Evolutionary conservation across 805 yeast genomes (phyloP).

Genomic region (Isabelozyma rhagii): DNA sequence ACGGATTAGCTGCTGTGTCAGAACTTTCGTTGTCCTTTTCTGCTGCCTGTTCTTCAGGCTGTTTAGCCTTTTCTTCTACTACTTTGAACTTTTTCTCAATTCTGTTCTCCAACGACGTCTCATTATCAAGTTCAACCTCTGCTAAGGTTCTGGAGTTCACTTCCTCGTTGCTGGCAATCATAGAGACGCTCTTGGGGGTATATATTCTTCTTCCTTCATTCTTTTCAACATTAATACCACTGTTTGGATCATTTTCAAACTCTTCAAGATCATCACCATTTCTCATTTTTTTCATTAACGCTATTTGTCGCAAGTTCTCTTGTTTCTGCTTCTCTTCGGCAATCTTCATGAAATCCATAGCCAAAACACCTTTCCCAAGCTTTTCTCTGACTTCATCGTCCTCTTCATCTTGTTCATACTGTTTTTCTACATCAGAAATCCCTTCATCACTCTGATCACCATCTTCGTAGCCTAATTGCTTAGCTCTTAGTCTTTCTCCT

Average conservation of each 20-base stretch:
- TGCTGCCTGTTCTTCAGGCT: conserved; percentile 6
- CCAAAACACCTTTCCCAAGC: conserved; percentile 85
- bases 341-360: conserved; percentile 92
- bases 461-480: conserved; percentile 65
- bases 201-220: conserved; percentile 82
- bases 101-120: conserved; percentile 43
- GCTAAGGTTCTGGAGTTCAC: conserved; percentile 32
- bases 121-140: conserved; percentile 51
- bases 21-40: conserved; percentile 8
- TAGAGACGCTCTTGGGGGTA: conserved; percentile 57
- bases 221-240: conserved; percentile 46
- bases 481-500: conserved; percentile 72
- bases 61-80: conserved; percentile 10
- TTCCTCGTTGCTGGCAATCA: conserved; percentile 33
- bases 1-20: conserved; percentile 26
- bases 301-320: conserved; percentile 54
- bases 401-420: conserved; percentile 32
- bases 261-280: conserved; percentile 41
- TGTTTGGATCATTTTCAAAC: conserved; percentile 28
- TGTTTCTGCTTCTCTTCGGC: conserved; percentile 72
- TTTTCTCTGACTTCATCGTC: conserved; percentile 33
- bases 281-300: conserved; percentile 46
- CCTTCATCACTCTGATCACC: conserved; percentile 54
- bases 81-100: conserved; percentile 20
- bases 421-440: conserved; percentile 42